Base-by-base conservation (phyloP, 495 filamentous ascomycete genomes). In the Hyphodiscus hymeniophilus region DNA sequence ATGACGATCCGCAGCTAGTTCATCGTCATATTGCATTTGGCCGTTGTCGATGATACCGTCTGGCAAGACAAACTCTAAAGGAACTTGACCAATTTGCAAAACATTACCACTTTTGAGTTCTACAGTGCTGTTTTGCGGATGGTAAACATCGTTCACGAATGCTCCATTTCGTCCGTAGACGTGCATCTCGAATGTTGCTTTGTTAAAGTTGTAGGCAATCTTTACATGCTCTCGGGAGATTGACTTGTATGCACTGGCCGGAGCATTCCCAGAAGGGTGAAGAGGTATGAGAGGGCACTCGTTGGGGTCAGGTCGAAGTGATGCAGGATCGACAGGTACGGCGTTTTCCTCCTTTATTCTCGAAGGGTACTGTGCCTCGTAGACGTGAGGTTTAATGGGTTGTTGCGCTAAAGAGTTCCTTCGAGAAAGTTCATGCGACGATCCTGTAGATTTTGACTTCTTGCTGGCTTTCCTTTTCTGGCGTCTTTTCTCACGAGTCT, bases 201-300 rank as follows among this genome's bases (percentile, higher is more conserved):
- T 76, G 17, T 80, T 74, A 50, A 81, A 80, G 56, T 91, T 89
- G 63, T 87, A 97, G 11, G 77, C 65, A 44, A 98, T 89, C 57
- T 80, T 83, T 30, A 89, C 77, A 63, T 98, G 92, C 59, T 84
- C 73, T 32, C 91, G 76, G 5, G 90, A 95, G 30, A 97, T 96
- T 20, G 77, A 81, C 44, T 83, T 84, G 40, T 68, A 80, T 40
- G 74, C 76, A 42, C 73, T 75, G 35, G 75, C 67, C 24, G 80
- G 80, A 51, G 69, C 64, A 20, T 64, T 61, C 5, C 76, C 76
- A 1, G 82, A 79, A 4, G 85, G 87, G 55, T 92, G 88, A 32
- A 94, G 90, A 3, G 82, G 81, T 49, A 94, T 78, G 12, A 89
- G 77, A 2, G 87, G 85, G 50, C 82, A 83, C 17, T 83, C 72